Conservation (phyloP, 2,329 filamentous ascomycete genomes). For the Paracorniculantispora psalliotae region DNA sequence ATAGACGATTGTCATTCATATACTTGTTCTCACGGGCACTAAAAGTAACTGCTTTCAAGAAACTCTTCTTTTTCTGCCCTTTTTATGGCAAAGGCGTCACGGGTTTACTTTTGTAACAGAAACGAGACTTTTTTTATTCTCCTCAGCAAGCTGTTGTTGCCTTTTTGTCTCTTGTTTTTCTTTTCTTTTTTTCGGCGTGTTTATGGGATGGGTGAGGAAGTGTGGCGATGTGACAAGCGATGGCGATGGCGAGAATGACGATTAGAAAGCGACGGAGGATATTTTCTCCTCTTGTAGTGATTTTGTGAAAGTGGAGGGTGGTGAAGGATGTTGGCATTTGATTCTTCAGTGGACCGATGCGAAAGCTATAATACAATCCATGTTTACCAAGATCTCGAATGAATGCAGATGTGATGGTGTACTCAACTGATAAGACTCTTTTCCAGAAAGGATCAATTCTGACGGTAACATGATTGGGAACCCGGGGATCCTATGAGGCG, state of each 20-base stretch:
- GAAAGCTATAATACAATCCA: background rate
- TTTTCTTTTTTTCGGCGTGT: background rate
- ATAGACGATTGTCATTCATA: background rate
- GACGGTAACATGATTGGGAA: no score
- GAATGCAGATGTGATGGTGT: no score
- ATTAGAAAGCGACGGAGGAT: background rate
- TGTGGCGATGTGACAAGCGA: background rate
- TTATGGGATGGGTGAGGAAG: background rate
- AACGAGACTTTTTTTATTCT: background rate
- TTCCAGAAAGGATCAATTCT: no score
- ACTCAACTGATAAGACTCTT: no score
- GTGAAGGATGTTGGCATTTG: no score
- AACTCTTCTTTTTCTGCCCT: background rate
- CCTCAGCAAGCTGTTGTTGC: no score
- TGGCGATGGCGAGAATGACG: background rate
- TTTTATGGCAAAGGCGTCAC: conserved; percentile 2
- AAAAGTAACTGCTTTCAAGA: background rate
- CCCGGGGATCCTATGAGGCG: no score
- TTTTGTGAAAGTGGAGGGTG: background rate
- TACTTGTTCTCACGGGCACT: background rate
- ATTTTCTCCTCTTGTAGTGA: background rate
- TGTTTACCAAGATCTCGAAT: no score
- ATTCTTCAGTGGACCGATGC: background rate
- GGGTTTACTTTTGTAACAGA: background rate
- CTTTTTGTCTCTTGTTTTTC: no score